These are phyloP conservation scores for Dioscorea alata DNA, from an alignment of 106 monocot genomes.

Conservation along the genomic window DNA sequence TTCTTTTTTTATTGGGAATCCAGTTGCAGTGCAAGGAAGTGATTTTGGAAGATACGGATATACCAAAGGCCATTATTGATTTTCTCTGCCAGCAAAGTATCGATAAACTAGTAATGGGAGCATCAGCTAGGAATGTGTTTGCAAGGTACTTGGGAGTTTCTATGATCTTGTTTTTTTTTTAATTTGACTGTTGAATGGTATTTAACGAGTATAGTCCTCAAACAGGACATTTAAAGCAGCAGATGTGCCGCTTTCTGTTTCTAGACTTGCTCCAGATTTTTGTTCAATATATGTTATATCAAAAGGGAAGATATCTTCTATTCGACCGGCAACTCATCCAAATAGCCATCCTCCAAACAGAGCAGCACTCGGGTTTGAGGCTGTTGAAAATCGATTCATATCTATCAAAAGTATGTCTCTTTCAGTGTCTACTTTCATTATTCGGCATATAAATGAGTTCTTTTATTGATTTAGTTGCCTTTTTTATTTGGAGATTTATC, in stretches of 20 bases:
- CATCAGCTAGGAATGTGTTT: conserved; percentile 38
- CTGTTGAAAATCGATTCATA: conserved; percentile 22
- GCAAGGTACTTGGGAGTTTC: conserved; percentile 17
- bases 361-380: conserved; percentile 6
- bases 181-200: not conserved
- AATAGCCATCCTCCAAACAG: conserved; percentile 6
- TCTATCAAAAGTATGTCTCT: conserved; percentile 48
- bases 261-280: conserved; percentile 42
- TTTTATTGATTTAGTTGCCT: not conserved
- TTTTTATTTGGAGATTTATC: not conserved
- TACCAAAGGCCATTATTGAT: conserved; percentile 48
- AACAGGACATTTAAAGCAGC: conserved; percentile 36
- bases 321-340: conserved; percentile 31
- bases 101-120: conserved; percentile 53
- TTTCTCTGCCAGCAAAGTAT: conserved; percentile 29
- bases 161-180: not conserved
- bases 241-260: conserved; percentile 51
- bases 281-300: conserved; percentile 59
- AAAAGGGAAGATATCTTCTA: conserved; percentile 55
- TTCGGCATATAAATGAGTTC: not conserved
- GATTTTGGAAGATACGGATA: conserved; percentile 40
- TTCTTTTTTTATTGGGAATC: conserved; percentile 5
- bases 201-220: not conserved
- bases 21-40: conserved; percentile 66
- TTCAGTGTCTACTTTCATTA: not conserved